Evolutionary conservation across 352 stramenopile species (phyloP).

Genomic region (Phytophthora pini): DNA sequence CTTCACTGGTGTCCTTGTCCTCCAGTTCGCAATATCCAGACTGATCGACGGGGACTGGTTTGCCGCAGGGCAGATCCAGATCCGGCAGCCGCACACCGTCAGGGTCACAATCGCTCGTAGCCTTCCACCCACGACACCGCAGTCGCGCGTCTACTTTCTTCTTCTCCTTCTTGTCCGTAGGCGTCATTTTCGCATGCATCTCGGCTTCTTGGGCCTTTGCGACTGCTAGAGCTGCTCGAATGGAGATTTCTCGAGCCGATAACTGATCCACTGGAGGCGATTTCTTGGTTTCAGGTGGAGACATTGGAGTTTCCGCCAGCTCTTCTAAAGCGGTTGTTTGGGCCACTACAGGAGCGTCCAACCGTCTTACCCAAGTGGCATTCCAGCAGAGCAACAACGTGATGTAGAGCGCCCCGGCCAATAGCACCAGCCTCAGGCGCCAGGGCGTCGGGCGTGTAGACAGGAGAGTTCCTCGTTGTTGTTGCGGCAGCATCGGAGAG

Average conservation of each 20-base stretch:
- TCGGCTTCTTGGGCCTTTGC: conserved; percentile 23
- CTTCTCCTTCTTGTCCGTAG: conserved; percentile 24
- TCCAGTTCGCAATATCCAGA: conserved; percentile 58
- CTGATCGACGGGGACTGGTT: conserved; percentile 27
- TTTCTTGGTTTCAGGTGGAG: neutral
- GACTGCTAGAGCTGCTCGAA: conserved; percentile 24
- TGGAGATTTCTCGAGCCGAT: conserved; percentile 22
- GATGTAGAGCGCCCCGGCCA: conserved; percentile 16
- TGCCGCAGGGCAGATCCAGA: conserved; percentile 24
- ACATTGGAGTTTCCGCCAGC: neutral
- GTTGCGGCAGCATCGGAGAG: conserved; percentile 6
- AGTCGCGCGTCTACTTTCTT: conserved; percentile 26
- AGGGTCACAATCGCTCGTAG: conserved; percentile 30
- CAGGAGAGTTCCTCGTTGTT: neutral
- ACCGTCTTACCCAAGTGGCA: conserved; percentile 6
- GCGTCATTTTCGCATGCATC: conserved; percentile 14
- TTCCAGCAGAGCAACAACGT: conserved; percentile 27
- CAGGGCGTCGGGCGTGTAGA: neutral
- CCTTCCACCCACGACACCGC: conserved; percentile 35
- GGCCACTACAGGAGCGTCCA: neutral
- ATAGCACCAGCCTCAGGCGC: conserved; percentile 15
- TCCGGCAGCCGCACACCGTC: conserved; percentile 18
- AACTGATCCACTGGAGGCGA: neutral
- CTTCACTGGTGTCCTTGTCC: conserved; percentile 38
- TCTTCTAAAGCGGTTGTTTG: neutral